A percentile compares a stretch with the other conserved stretches of the same genome.
phyloP scores from a whole-genome alignment of 306 rosid genomes.

The Castanea mollissima region DNA sequence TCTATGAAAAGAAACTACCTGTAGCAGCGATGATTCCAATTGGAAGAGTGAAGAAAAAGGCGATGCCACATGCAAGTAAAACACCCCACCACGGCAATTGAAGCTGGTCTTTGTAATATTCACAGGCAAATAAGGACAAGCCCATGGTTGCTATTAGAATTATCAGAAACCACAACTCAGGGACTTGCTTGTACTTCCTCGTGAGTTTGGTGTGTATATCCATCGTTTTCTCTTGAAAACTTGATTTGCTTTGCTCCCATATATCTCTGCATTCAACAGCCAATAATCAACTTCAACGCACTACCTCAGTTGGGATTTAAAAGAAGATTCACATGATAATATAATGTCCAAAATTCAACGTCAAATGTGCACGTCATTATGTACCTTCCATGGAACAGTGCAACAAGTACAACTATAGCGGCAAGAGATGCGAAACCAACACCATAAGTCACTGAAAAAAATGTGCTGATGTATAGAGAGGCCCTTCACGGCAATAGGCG shows the following conservation, averaged over 20 bases:
- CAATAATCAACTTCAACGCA: background rate
- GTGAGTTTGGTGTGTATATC: conserved; percentile 79
- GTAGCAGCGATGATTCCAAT: conserved; percentile 88
- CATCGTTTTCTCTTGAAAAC: conserved; percentile 51
- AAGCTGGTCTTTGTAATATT: conserved; percentile 73
- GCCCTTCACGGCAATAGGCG: conserved; percentile 58
- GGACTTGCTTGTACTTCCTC: conserved; percentile 73
- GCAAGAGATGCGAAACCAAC: conserved; percentile 86
- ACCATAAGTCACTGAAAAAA: conserved; percentile 77
- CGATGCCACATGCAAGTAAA: conserved; percentile 70
- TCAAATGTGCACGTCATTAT: background rate
- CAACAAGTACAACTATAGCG: conserved; percentile 76
- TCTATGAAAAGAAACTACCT: conserved; percentile 31
- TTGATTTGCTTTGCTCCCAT: conserved; percentile 77
- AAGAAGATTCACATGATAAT: background rate
- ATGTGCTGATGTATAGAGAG: conserved; percentile 48
- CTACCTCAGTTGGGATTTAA: background rate
- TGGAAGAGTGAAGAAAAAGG: conserved; percentile 87
- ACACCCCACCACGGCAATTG: conserved; percentile 99
- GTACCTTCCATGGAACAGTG: conserved; percentile 86
- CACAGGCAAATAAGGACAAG: conserved; percentile 51
- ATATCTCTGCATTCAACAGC: conserved; percentile 52
- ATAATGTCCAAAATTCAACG: no score
- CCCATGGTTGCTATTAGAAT: conserved; percentile 59
- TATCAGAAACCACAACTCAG: conserved; percentile 82